Percentiles rank a stretch among this genome's conserved stretches.
phyloP scores from a whole-genome alignment of 768 basidiomycete genomes.

The Xerocomus brunneocitrinus region DNA sequence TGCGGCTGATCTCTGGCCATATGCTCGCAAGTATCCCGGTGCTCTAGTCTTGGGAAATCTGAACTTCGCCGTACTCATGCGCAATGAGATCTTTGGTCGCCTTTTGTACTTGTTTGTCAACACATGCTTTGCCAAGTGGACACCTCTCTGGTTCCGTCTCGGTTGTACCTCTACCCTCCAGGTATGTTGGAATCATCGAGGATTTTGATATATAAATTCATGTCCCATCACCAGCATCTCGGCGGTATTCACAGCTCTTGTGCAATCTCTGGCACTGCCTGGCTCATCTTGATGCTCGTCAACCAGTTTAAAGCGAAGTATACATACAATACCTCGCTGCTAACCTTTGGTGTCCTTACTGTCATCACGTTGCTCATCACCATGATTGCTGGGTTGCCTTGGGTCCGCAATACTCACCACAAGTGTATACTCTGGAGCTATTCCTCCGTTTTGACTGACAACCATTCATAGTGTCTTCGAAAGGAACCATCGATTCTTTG shows the following conservation, averaged over 20 bases:
- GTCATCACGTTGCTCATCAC: constrained; percentile 54
- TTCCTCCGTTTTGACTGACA: neutral
- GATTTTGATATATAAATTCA: constrained; percentile 3
- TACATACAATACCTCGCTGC: constrained; percentile 49
- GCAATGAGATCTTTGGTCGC: constrained; percentile 83
- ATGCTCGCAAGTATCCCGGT: constrained; percentile 60
- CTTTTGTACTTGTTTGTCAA: constrained; percentile 67
- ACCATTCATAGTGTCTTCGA: constrained; percentile 58
- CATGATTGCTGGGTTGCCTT: constrained; percentile 65
- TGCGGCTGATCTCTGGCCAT: constrained; percentile 60
- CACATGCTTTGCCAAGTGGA: constrained; percentile 78
- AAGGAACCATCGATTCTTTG: constrained; percentile 74
- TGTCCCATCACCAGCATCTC: constrained; percentile 48
- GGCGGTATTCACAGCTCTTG: constrained; percentile 80
- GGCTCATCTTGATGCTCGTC: constrained; percentile 63
- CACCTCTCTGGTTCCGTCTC: constrained; percentile 67
- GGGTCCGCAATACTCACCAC: constrained; percentile 77
- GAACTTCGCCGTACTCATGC: constrained; percentile 65
- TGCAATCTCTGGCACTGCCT: constrained; percentile 62
- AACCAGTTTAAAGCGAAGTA: constrained; percentile 48
- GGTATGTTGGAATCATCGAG: constrained; percentile 29
- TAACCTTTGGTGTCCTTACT: constrained; percentile 60
- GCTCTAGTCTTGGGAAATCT: constrained; percentile 75
- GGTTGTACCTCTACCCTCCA: constrained; percentile 71
- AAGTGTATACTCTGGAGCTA: constrained; percentile 45